Evolutionary conservation across 306 rosid genomes (phyloP).

Genomic region (Cucumis melo): DNA sequence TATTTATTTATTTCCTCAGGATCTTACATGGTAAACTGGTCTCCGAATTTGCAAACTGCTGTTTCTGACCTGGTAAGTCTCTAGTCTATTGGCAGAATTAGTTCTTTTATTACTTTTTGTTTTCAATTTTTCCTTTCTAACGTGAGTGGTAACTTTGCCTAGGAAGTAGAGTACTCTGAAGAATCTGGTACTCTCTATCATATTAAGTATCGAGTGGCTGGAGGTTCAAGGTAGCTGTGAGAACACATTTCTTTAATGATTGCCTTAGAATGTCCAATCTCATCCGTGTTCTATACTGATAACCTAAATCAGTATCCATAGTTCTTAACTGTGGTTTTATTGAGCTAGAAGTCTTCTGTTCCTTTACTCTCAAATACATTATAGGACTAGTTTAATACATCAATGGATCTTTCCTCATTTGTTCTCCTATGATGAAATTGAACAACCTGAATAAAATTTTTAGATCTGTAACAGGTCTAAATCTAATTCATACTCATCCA

Average conservation of each 20-base stretch:
- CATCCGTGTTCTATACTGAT: background rate
- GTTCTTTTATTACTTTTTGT: background rate
- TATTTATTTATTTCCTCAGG: slow-evolving; percentile 29
- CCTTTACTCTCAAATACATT: background rate
- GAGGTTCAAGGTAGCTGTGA: slow-evolving; percentile 51
- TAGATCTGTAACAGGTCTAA: background rate
- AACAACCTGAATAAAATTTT: background rate
- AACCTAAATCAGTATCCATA: background rate
- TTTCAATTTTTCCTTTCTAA: slow-evolving; percentile 9
- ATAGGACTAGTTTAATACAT: background rate
- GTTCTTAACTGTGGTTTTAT: background rate
- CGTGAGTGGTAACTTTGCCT: slow-evolving; percentile 17
- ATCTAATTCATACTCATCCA: background rate
- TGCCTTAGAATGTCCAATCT: background rate
- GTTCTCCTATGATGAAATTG: background rate
- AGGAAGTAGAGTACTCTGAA: slow-evolving; percentile 97
- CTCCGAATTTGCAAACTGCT: slow-evolving; percentile 90
- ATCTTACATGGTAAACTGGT: slow-evolving; percentile 95
- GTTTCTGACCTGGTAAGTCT: slow-evolving; percentile 76
- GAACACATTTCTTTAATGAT: background rate
- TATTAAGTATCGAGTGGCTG: slow-evolving; percentile 84
- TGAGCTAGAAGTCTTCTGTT: background rate
- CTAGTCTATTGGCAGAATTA: slow-evolving; percentile 1
- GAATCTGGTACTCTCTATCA: slow-evolving; percentile 76
- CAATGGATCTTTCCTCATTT: background rate